Evolutionary conservation across 495 filamentous ascomycete genomes (phyloP).

Genomic region (Neurospora cerealis): DNA sequence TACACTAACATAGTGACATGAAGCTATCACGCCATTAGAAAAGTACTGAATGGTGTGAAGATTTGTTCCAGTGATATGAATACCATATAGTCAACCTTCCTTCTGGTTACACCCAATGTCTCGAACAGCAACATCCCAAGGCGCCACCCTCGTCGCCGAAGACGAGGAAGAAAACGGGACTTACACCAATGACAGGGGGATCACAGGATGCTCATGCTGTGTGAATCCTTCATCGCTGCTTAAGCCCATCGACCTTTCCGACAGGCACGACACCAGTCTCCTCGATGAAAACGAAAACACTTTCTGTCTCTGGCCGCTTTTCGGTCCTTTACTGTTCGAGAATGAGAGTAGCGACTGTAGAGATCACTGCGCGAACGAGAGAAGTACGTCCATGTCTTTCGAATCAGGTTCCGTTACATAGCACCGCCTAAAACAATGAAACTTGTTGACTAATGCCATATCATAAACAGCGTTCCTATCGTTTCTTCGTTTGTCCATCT

Average conservation of each 20-base stretch:
- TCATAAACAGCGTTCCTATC: constrained; percentile 62
- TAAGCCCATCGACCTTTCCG: not conserved
- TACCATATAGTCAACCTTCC: not conserved
- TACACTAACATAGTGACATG: not conserved
- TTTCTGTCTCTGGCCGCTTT: constrained; percentile 60
- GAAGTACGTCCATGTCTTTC: constrained; percentile 40
- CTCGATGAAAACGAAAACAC: constrained; percentile 3
- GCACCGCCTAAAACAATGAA: no score
- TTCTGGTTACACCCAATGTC: not conserved
- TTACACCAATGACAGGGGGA: not conserved
- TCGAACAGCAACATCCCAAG: not conserved
- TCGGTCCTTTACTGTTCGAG: constrained; percentile 77
- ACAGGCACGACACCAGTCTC: not conserved
- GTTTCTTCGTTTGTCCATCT: constrained; percentile 83
- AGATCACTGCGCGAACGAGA: constrained; percentile 69
- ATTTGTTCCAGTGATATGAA: not conserved
- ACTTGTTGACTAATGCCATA: not conserved
- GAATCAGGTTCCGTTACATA: not conserved
- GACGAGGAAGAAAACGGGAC: not conserved
- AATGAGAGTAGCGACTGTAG: constrained; percentile 83
- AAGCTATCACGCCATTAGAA: not conserved
- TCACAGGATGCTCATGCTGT: not conserved
- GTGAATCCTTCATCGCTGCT: not conserved
- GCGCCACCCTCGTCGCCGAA: not conserved
- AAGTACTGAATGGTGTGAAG: not conserved